Evolutionary conservation across 2,329 filamentous ascomycete species (phyloP).

Genomic region (Trichoderma lentiforme): DNA sequence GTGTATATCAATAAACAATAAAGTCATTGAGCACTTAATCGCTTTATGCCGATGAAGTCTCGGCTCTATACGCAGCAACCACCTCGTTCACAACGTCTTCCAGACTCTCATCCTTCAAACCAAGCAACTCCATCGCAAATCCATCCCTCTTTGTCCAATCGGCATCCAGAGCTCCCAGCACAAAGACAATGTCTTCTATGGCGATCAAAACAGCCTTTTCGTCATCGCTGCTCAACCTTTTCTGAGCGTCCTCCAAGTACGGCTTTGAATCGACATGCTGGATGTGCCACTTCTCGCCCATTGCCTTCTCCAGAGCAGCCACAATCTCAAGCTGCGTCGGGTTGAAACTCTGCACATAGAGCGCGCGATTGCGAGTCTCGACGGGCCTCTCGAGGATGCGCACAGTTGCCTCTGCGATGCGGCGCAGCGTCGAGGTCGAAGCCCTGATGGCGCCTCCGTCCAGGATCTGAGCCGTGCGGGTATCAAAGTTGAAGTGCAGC

Average conservation of each 20-base stretch:
- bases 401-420: constrained; percentile 48
- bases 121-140: constrained; percentile 47
- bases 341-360: constrained; percentile 46
- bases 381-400: constrained; percentile 48
- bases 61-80: constrained; percentile 26
- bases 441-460: constrained; percentile 51
- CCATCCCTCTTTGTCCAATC: constrained; percentile 45
- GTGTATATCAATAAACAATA: no score
- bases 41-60: neutral
- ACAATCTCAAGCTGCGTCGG: constrained; percentile 48
- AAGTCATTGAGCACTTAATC: neutral
- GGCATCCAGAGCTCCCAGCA: constrained; percentile 45
- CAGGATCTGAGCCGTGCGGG: constrained; percentile 42
- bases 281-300: constrained; percentile 39
- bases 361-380: constrained; percentile 48
- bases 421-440: constrained; percentile 46
- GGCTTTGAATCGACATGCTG: constrained; percentile 35
- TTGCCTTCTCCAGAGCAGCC: constrained; percentile 48
- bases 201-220: constrained; percentile 29
- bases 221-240: constrained; percentile 37
- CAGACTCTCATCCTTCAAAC: constrained; percentile 45
- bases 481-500: constrained; percentile 43
- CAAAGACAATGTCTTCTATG: constrained; percentile 48
- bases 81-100: constrained; percentile 39
- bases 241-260: constrained; percentile 39